These are phyloP conservation scores for Paxillus involutus DNA, from an alignment of 768 basidiomycete species.

Conservation along the genomic window DNA sequence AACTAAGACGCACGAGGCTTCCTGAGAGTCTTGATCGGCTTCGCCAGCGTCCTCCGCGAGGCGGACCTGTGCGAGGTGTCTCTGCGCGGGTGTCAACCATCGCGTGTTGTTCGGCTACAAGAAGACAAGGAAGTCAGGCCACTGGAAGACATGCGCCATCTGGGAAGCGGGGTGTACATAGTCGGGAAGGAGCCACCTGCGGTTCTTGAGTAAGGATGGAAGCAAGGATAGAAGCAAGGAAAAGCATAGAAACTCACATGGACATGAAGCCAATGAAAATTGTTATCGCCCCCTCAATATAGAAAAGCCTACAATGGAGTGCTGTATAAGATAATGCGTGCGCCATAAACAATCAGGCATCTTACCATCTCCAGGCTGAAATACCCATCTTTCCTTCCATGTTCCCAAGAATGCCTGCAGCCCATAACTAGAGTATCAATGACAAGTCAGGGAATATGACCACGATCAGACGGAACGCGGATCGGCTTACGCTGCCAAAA, in stretches of 20 bases:
- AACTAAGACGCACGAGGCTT: constrained; percentile 50
- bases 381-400: constrained; percentile 71
- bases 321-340: neutral
- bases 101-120: constrained; percentile 60
- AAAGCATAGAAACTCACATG: constrained; percentile 37
- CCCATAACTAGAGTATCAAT: constrained; percentile 49
- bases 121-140: neutral
- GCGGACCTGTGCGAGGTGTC: constrained; percentile 61
- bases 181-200: constrained; percentile 59
- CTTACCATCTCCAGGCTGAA: constrained; percentile 69
- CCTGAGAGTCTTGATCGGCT: constrained; percentile 57
- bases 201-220: neutral
- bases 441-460: neutral
- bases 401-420: constrained; percentile 65
- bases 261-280: constrained; percentile 55
- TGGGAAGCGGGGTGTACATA: constrained; percentile 40
- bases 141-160: neutral
- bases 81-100: constrained; percentile 52
- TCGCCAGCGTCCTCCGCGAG: constrained; percentile 69
- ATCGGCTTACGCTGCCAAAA: constrained; percentile 54
- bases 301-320: constrained; percentile 57
- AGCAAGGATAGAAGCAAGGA: too few species aligned
- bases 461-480: neutral
- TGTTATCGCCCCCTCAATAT: constrained; percentile 68
- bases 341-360: neutral